Base-by-base conservation (phyloP, 176 grass and related monocot species). In the Oryza meridionalis region DNA sequence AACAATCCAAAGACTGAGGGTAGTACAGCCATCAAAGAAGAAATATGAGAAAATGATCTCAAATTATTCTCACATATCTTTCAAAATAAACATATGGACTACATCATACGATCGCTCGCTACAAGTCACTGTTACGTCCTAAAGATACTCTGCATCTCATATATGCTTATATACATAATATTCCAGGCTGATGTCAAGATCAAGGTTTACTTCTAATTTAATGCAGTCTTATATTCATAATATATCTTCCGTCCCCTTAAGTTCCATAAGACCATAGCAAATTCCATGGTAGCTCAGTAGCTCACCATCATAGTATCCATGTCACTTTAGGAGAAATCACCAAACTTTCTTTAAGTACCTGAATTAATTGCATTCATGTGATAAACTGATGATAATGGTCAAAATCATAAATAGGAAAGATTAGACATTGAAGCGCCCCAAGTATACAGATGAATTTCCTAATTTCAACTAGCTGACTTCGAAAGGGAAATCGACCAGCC, bases 111-210 rank as follows among this genome's bases (percentile, higher is more conserved):
- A 64, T 59, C 81, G 85, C 61, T 75, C 70, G 0, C 46, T 32
- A 45, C 17, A 53, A 33, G 22, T 81, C 24, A 59, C 58, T 67
- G 45, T 68, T 70, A 77, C 83, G 33, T 84, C 74, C 61, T 45
- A 32, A 77, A 77, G 64, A 77, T 86, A 59, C 22, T 31, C 49
- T 8, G 44, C 46, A 81, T 75, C 78, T 69, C 25, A 62, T 37
- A 82, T 87, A 70, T 44, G 62, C 37, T 80, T 79, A 55, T 32
- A 67, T 81, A 86, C 64, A 46, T 44, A 81, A 46, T 44, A 81
- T 81, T 81, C 49, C 2, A 26, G 0, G 21, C 3, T 43, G 32
- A 75, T 38, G 49, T 70, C 85, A 69, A 24, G 7, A 69, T 76
- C 67, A 76, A 69, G 55, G 47, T 47, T 81, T 68, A 44, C 77